These are phyloP conservation scores for Achlya hypogyna DNA, from an alignment of 352 stramenopile species.

Conservation along the genomic window DNA sequence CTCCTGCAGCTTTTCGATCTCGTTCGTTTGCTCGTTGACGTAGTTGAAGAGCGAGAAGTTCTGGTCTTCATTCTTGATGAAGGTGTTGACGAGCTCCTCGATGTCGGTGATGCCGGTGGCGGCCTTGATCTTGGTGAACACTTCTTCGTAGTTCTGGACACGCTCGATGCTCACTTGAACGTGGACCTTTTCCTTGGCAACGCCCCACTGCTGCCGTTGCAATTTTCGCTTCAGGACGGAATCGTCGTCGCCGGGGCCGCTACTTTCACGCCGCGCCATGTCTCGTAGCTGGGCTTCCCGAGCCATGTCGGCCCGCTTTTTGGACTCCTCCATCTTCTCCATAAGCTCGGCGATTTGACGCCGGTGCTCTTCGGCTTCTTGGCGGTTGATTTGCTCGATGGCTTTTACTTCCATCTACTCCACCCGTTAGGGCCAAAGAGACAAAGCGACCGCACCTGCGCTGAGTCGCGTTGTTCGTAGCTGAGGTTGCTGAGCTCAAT, in stretches of 20 bases:
- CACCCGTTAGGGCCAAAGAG: background rate
- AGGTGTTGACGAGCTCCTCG: conserved; percentile 86
- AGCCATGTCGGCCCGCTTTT: conserved; percentile 29
- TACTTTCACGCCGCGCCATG: conserved; percentile 24
- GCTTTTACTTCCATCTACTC: conserved; percentile 77
- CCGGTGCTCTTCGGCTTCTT: conserved; percentile 65
- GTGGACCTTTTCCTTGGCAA: conserved; percentile 81
- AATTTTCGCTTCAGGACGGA: conserved; percentile 60
- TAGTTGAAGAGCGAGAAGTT: conserved; percentile 97
- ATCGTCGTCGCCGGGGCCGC: conserved; percentile 52
- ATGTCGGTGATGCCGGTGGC: conserved; percentile 89
- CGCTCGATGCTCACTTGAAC: conserved; percentile 84
- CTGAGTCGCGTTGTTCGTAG: conserved; percentile 93
- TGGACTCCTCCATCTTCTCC: conserved; percentile 50
- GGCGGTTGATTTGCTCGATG: conserved; percentile 87
- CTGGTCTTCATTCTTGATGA: conserved; percentile 94
- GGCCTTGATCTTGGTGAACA: conserved; percentile 90
- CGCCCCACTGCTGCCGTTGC: conserved; percentile 67
- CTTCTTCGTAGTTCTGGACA: conserved; percentile 93
- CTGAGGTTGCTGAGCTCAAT: conserved; percentile 93
- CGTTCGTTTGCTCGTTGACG: conserved; percentile 90
- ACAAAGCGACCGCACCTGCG: conserved; percentile 34
- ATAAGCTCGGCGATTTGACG: conserved; percentile 47
- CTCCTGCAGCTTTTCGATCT: conserved; percentile 89
- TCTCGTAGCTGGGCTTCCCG: conserved; percentile 9